Percentiles rank a stretch among this genome's conserved stretches.
Evolutionary conservation across 768 basidiomycete species (phyloP).

Genomic region (Lactifluus rugatus): DNA sequence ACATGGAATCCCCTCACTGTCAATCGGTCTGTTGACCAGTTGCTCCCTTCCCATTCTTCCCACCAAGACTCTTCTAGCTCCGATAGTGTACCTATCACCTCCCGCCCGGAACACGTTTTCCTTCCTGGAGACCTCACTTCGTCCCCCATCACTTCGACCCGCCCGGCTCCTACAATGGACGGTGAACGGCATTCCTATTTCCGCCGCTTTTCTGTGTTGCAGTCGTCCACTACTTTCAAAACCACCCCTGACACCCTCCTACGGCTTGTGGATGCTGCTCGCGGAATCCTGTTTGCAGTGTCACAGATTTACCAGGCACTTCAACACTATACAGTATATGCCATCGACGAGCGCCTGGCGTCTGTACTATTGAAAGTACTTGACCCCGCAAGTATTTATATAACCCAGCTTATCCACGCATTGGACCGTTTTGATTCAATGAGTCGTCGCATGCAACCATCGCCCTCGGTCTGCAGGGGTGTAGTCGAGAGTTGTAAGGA

Average conservation of each 20-base stretch:
- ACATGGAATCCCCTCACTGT: conserved; percentile 5
- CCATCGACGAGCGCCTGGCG: conserved; percentile 73
- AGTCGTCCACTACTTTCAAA: conserved; percentile 47
- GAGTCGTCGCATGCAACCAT: conserved; percentile 58
- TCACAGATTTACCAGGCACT: conserved; percentile 87
- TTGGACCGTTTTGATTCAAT: conserved; percentile 86
- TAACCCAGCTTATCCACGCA: conserved; percentile 75
- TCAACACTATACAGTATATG: conserved; percentile 77
- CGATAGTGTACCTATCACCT: conserved; percentile 21
- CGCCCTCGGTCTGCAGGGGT: conserved; percentile 60
- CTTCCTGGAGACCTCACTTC: conserved; percentile 27
- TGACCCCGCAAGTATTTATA: conserved; percentile 72
- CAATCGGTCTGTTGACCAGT: conserved; percentile 16
- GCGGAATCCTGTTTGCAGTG: conserved; percentile 85
- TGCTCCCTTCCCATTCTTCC: conserved; percentile 34
- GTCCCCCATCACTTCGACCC: conserved; percentile 34
- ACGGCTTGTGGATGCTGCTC: conserved; percentile 73
- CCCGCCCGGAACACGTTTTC: conserved; percentile 22
- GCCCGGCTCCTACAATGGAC: conserved; percentile 51
- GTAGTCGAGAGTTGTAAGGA: conserved; percentile 81
- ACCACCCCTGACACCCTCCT: conserved; percentile 62
- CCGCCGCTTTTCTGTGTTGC: conserved; percentile 75
- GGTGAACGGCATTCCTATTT: conserved; percentile 89
- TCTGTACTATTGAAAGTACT: conserved; percentile 76
- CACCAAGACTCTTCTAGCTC: conserved; percentile 42